Conservation (phyloP, 306 rosid species). For the Ammopiptanthus mongolicus region DNA sequence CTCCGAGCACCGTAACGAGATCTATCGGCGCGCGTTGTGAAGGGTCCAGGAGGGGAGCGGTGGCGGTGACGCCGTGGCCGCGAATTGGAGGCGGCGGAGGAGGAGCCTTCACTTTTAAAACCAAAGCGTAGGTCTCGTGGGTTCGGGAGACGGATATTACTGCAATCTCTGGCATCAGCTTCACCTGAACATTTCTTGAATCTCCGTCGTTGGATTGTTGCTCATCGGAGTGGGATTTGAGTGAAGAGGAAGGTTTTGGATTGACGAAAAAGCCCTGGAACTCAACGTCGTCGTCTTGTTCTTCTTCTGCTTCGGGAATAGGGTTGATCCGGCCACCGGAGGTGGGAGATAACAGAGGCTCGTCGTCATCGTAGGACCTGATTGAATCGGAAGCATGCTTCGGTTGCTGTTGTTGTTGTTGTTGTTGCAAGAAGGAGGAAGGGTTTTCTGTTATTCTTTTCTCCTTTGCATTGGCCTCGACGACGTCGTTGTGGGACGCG, state of each 20-base stretch:
- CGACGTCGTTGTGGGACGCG: conserved; percentile 15
- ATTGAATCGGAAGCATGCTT: conserved; percentile 23
- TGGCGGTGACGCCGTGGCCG: neutral
- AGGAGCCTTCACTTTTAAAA: conserved; percentile 62
- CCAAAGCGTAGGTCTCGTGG: conserved; percentile 61
- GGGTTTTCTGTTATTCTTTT: conserved; percentile 5
- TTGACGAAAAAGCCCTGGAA: conserved; percentile 79
- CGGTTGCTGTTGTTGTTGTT: neutral
- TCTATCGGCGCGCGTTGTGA: conserved; percentile 69
- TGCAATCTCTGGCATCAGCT: conserved; percentile 71
- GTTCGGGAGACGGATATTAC: conserved; percentile 43
- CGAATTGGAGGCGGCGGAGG: neutral
- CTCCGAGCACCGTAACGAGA: conserved; percentile 72
- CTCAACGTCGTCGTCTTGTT: conserved; percentile 44
- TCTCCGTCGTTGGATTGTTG: conserved; percentile 21
- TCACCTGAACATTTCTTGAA: conserved; percentile 55
- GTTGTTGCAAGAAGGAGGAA: conserved; percentile 19
- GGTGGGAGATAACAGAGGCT: conserved; percentile 54
- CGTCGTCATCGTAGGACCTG: conserved; percentile 67
- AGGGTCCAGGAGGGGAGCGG: conserved; percentile 22
- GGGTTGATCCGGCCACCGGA: conserved; percentile 48
- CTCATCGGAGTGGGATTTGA: conserved; percentile 37
- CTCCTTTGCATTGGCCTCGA: conserved; percentile 12
- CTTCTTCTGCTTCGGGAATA: conserved; percentile 55
- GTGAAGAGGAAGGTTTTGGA: conserved; percentile 44